Base-by-base conservation (phyloP, 257 asterid species). In the Solanum chiquidenum region DNA sequence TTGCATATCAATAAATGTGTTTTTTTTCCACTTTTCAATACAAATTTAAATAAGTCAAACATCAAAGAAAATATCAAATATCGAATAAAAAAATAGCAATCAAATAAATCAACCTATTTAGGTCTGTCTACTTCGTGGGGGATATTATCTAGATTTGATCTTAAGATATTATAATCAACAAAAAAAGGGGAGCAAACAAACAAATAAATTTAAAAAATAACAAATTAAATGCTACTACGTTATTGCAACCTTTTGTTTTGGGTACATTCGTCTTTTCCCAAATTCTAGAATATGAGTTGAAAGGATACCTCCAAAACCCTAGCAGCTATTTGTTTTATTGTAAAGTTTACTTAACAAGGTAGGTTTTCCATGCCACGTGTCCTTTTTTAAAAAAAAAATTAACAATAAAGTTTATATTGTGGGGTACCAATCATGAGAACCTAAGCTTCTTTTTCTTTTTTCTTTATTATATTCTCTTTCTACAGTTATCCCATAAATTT, bases 351-450 rank as follows among this genome's bases (percentile, higher is more conserved):
- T 77, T 77, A 77, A 29, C 84, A 77, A n/a, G 37, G 84, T 77
- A 77, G 84, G 84, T 77, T 77, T 76, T 55, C 89, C 34, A 2
- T 55, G 75, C 16, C 88, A 85, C 84, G 89, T 88, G 89, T 21
- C 87, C 42, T 0, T 73, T 60, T 38, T 0, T 0, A 2, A 38
- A 40, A 40, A 38, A 40, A 40, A 40, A 9, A 40, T 5, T 46
- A 13, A 42, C 83, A 23, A 72, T 10, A n/a, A 52, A 86, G 49
- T 79, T 69, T 62, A 58, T 55, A 72, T 55, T 44, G 13, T 25
- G 85, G 58, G 23, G 20, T 86, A 14, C 38, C 77, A 86, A 83
- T 74, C 86, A 85, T 87, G 38, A 38, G 9, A 27, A 12, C 37
- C 23, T 7, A 44, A 14, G 60, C 52, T 25, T 49, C 40, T 55